These are phyloP conservation scores for Trametes sp. DNA, from an alignment of 1,284 basidiomycete genomes.

Conservation along the genomic window DNA sequence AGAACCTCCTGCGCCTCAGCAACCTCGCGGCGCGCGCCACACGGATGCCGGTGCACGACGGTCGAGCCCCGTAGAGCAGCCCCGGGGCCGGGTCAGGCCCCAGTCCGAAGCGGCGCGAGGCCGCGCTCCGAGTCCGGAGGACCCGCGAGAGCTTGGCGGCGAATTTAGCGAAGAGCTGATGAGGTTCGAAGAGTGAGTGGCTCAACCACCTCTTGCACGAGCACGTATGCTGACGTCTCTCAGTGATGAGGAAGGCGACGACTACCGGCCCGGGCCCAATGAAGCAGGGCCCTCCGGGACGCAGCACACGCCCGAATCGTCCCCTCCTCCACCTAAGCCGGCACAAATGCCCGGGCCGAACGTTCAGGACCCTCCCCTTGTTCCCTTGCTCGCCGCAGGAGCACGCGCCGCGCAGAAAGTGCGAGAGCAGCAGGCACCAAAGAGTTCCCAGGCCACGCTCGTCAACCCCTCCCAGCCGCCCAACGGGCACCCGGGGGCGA, in stretches of 20 bases:
- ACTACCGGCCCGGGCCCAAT: conserved; percentile 14
- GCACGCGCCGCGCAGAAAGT: background rate
- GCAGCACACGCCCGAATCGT: conserved; percentile 20
- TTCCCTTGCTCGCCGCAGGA: background rate
- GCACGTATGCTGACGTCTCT: background rate
- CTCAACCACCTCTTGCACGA: too few species aligned
- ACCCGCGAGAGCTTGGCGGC: background rate
- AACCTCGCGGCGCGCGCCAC: background rate
- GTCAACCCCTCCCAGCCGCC: conserved; percentile 28
- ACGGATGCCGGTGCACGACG: background rate
- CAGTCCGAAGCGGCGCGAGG: background rate
- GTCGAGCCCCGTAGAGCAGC: background rate
- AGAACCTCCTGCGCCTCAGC: too few species aligned
- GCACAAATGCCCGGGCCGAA: background rate
- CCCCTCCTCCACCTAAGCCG: conserved; percentile 1
- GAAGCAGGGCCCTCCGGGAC: conserved; percentile 31
- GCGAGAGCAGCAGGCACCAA: conserved; percentile 11
- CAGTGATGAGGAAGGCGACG: background rate
- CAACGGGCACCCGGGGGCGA: background rate
- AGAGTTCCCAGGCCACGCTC: conserved; percentile 37
- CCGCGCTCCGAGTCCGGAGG: too few species aligned
- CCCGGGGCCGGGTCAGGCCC: background rate
- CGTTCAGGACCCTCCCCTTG: too few species aligned
- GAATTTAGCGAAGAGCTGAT: background rate
- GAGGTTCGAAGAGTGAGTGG: too few species aligned